Conservation (phyloP, 192 early-diverging fungal genomes). For the Backusella australiensis region DNA sequence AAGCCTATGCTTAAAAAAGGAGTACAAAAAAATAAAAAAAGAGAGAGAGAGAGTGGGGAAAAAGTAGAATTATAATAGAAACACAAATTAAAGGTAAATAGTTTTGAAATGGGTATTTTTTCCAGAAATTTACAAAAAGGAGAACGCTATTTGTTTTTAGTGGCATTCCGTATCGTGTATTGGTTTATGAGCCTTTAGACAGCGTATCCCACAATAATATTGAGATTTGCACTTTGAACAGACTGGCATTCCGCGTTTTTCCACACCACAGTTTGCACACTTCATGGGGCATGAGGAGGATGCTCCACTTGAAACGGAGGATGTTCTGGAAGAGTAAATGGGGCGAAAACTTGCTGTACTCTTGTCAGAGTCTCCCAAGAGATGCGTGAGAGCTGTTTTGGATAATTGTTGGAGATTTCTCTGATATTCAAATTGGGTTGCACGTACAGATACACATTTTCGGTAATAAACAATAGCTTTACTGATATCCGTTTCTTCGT, state of each 20-base stretch:
- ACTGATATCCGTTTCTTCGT: constrained; percentile 7
- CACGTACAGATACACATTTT: constrained; percentile 24
- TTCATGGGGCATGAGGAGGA: constrained; percentile 9
- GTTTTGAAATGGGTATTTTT: constrained; percentile 4
- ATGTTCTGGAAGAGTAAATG: constrained; percentile 4
- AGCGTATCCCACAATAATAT: constrained; percentile 25
- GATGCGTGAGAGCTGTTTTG: neutral
- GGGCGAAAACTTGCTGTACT: neutral
- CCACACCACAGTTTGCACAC: constrained; percentile 28
- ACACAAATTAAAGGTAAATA: neutral
- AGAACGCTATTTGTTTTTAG: neutral
- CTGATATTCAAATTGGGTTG: constrained; percentile 10
- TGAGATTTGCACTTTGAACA: constrained; percentile 31
- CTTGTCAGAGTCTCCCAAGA: neutral
- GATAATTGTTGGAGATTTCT: constrained; percentile 11
- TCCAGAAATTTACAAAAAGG: constrained; percentile 6
- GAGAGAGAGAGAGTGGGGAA: neutral
- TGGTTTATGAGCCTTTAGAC: constrained; percentile 21
- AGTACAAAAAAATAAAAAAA: neutral
- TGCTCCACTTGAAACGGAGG: constrained; percentile 3
- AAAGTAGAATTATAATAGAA: constrained; percentile 5
- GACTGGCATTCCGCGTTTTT: constrained; percentile 33
- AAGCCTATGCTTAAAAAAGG: neutral
- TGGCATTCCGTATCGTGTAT: constrained; percentile 15
- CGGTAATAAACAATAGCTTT: constrained; percentile 30